Percentiles rank a stretch among this genome's conserved stretches.
Conservation (phyloP, 1,139 yeast species). For the Petasospora fabianii region DNA sequence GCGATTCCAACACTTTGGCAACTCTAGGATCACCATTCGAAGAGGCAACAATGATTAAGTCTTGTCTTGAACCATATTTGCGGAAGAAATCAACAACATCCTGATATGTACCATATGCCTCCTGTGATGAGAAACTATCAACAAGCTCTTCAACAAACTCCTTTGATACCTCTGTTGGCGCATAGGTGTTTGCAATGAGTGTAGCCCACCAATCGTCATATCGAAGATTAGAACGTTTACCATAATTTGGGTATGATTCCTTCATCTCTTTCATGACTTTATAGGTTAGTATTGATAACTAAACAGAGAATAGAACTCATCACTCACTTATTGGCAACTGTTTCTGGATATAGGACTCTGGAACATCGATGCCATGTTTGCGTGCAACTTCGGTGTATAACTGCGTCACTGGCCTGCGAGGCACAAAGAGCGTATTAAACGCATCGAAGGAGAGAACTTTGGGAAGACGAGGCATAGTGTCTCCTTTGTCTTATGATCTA, state of each 20-base stretch:
- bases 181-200: constrained; percentile 43
- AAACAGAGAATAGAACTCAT: background rate
- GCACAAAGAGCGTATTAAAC: constrained; percentile 60
- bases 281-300: background rate
- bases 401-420: constrained; percentile 47
- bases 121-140: constrained; percentile 41
- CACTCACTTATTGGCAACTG: constrained; percentile 27
- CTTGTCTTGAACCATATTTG: constrained; percentile 30
- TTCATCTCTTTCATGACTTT: constrained; percentile 30
- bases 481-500: background rate
- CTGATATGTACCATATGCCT: constrained; percentile 49
- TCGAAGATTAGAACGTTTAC: constrained; percentile 36
- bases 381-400: constrained; percentile 49
- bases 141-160: constrained; percentile 39
- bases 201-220: constrained; percentile 59
- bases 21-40: constrained; percentile 63
- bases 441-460: constrained; percentile 60
- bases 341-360: constrained; percentile 30
- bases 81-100: constrained; percentile 51
- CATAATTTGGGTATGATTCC: constrained; percentile 54
- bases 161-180: constrained; percentile 28
- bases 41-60: constrained; percentile 41
- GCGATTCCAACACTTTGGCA: constrained; percentile 39
- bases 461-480: constrained; percentile 33
- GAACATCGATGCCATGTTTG: constrained; percentile 40